phyloP scores from a whole-genome alignment of 2,329 filamentous ascomycete species.

The Botrytis deweyae region DNA sequence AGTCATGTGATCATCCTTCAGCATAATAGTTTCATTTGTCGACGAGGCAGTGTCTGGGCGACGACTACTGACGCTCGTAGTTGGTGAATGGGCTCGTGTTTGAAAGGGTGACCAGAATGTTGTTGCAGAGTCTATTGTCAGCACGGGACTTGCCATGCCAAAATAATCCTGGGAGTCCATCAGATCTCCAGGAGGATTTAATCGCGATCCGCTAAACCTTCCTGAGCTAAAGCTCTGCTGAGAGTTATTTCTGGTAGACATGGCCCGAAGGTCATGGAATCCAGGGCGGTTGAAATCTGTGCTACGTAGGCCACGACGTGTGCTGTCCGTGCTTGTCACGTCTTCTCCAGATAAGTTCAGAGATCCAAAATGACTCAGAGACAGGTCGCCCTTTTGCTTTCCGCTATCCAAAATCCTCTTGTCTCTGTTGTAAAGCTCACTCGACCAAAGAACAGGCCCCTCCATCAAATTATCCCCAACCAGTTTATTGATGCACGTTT shows the following conservation, averaged over 20 bases:
- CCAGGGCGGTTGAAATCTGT: conserved; percentile 50
- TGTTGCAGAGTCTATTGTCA: conserved; percentile 70
- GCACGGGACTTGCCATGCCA: conserved; percentile 63
- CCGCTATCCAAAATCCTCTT: conserved; percentile 54
- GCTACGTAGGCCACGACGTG: conserved; percentile 40
- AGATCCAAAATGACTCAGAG: conserved; percentile 48
- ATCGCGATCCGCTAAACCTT: conserved; percentile 59
- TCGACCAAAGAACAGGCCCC: conserved; percentile 88
- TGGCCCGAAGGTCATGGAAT: conserved; percentile 56
- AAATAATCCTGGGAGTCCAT: conserved; percentile 72
- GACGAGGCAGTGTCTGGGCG: conserved; percentile 66
- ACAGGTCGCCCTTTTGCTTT: conserved; percentile 49
- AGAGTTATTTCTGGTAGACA: conserved; percentile 62
- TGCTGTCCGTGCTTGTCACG: conserved; percentile 32
- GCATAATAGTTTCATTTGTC: conserved; percentile 64
- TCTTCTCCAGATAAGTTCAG: conserved; percentile 50
- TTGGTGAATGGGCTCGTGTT: conserved; percentile 60
- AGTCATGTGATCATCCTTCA: conserved; percentile 52
- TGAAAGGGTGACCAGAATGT: conserved; percentile 92
- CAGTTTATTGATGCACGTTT: conserved; percentile 80
- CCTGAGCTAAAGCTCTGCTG: conserved; percentile 70
- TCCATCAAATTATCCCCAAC: conserved; percentile 82
- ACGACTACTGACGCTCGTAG: conserved; percentile 59
- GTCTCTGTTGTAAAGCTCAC: conserved; percentile 81
- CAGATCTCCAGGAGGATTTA: conserved; percentile 60